A percentile compares a stretch with the other conserved stretches of the same genome.
phyloP scores from a whole-genome alignment of 495 filamentous ascomycete species.

The Immersiella caudata region DNA sequence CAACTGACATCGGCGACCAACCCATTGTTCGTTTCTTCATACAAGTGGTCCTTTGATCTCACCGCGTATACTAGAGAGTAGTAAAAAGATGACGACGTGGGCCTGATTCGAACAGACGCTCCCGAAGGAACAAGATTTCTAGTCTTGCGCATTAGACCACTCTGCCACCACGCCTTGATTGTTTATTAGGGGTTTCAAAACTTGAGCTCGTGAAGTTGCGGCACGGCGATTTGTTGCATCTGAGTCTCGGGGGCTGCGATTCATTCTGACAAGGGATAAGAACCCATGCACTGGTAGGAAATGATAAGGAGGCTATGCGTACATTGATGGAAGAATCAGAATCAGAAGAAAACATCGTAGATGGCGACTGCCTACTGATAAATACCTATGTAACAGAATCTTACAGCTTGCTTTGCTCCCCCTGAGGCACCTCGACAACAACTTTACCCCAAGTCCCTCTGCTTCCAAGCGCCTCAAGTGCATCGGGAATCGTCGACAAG shows the following conservation, averaged over 20 bases:
- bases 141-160: constrained; percentile 1
- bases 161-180: background rate
- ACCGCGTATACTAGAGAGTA: background rate
- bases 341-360: no score
- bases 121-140: constrained; percentile 1
- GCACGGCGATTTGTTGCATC: background rate
- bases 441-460: constrained; percentile 96
- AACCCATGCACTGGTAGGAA: no score
- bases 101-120: constrained; percentile 1
- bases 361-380: no score
- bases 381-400: no score
- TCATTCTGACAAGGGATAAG: no score
- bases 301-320: no score
- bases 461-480: constrained; percentile 73
- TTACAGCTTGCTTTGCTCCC: constrained; percentile 57
- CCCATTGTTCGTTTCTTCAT: no score
- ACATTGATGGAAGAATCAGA: no score
- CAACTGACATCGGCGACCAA: no score
- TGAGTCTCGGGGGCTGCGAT: no score
- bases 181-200: background rate
- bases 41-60: no score
- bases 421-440: constrained; percentile 82
- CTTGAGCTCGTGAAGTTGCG: background rate
- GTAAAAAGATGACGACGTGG: background rate
- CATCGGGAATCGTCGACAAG: constrained; percentile 75